Conservation (phyloP, 1,284 basidiomycete genomes). For the Trichosporon sp. region DNA sequence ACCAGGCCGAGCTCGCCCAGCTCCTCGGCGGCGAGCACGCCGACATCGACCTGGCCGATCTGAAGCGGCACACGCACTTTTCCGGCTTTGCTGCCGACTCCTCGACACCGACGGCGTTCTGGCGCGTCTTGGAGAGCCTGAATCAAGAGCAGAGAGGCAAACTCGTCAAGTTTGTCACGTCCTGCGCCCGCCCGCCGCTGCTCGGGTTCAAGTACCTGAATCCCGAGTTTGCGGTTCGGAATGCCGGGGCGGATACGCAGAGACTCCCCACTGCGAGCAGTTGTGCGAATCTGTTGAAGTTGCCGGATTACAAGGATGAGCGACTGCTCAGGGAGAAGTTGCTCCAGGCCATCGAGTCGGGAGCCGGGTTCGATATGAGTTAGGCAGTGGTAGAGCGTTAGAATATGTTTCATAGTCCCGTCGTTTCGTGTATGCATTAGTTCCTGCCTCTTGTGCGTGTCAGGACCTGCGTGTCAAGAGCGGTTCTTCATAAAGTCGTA, state of each 20-base stretch:
- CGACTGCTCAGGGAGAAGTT: conserved; percentile 70
- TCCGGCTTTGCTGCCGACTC: conserved; percentile 71
- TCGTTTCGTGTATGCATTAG: neutral
- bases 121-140: conserved; percentile 62
- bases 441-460: neutral
- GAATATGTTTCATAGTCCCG: neutral
- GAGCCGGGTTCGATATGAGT: conserved; percentile 86
- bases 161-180: conserved; percentile 84
- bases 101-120: conserved; percentile 72
- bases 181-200: conserved; percentile 85
- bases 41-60: conserved; percentile 78
- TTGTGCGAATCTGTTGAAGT: conserved; percentile 78
- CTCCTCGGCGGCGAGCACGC: conserved; percentile 80
- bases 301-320: conserved; percentile 58
- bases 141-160: conserved; percentile 69
- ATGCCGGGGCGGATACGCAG: conserved; percentile 70
- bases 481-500: neutral
- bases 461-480: neutral
- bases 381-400: conserved; percentile 45
- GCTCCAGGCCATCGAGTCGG: conserved; percentile 79
- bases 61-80: conserved; percentile 73
- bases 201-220: conserved; percentile 81
- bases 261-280: conserved; percentile 67
- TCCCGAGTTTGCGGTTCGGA: conserved; percentile 82
- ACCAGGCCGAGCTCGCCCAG: conserved; percentile 86